phyloP scores from a whole-genome alignment of 176 grass and related monocot genomes.

The Carex kokanica region DNA sequence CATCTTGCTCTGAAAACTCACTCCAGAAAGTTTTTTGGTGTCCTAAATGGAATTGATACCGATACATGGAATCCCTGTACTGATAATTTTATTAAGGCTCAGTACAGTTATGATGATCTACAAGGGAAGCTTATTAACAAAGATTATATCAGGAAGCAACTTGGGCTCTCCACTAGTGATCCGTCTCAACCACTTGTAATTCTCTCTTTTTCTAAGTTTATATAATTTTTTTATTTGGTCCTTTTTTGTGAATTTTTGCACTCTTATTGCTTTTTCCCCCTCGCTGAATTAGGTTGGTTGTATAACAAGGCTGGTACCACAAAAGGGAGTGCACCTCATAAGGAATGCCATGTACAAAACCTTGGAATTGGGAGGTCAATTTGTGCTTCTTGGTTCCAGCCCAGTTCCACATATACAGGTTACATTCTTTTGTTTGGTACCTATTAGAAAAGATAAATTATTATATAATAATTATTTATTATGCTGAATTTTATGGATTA shows the following conservation, averaged over 20 bases:
- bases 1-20: constrained; percentile 74
- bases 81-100: constrained; percentile 61
- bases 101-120: constrained; percentile 73
- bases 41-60: constrained; percentile 94
- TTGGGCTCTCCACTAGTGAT: constrained; percentile 55
- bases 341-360: constrained; percentile 90
- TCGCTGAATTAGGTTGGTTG: constrained; percentile 69
- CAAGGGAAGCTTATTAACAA: constrained; percentile 55
- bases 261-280: not conserved
- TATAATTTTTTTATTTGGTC: not conserved
- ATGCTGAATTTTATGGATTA: not conserved
- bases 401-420: constrained; percentile 88
- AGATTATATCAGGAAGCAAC: constrained; percentile 58
- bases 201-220: not conserved
- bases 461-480: not conserved
- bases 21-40: constrained; percentile 90
- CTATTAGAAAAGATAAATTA: not conserved
- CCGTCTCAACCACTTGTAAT: constrained; percentile 69
- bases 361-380: constrained; percentile 85
- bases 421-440: constrained; percentile 21
- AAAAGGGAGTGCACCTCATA: constrained; percentile 98
- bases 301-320: constrained; percentile 86
- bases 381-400: constrained; percentile 95
- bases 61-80: constrained; percentile 89
- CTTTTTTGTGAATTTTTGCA: not conserved